A percentile compares a stretch with the other conserved stretches of the same genome.
phyloP scores from a whole-genome alignment of 2,329 filamentous ascomycete genomes.

The Trichoderma sp. region DNA sequence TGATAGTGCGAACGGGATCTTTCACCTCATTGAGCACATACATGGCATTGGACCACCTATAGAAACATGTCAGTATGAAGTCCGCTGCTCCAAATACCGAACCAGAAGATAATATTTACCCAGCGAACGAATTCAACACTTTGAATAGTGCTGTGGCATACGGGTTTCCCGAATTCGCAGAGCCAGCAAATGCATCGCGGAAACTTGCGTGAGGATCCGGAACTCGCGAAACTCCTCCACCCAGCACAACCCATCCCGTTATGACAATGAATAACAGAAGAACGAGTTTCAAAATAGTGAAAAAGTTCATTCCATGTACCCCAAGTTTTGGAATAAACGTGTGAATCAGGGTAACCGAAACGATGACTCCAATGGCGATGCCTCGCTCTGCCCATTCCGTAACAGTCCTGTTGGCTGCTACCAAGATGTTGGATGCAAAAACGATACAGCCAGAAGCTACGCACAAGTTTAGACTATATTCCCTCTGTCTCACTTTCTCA shows the following conservation, averaged over 20 bases:
- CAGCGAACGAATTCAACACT: constrained; percentile 31
- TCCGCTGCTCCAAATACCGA: fast-evolving
- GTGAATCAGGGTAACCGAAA: constrained; percentile 28
- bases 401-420: constrained; percentile 27
- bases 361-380: constrained; percentile 29
- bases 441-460: constrained; percentile 31
- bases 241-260: constrained; percentile 32
- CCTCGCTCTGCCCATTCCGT: constrained; percentile 32
- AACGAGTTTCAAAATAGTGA: constrained; percentile 30
- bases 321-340: constrained; percentile 30
- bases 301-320: constrained; percentile 32
- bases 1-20: constrained; percentile 31
- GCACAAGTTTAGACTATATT: background rate
- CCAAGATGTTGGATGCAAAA: constrained; percentile 30
- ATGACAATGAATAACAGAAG: constrained; percentile 31
- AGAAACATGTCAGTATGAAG: background rate
- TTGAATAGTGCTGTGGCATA: constrained; percentile 32
- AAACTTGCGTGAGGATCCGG: constrained; percentile 31
- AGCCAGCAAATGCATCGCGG: constrained; percentile 29
- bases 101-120: constrained; percentile 4
- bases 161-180: constrained; percentile 28
- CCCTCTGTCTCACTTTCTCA: background rate
- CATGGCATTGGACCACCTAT: constrained; percentile 31
- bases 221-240: constrained; percentile 29
- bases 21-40: constrained; percentile 32